Evolutionary conservation across 352 stramenopile genomes (phyloP).

Genomic region (Phytophthora uliginosa): DNA sequence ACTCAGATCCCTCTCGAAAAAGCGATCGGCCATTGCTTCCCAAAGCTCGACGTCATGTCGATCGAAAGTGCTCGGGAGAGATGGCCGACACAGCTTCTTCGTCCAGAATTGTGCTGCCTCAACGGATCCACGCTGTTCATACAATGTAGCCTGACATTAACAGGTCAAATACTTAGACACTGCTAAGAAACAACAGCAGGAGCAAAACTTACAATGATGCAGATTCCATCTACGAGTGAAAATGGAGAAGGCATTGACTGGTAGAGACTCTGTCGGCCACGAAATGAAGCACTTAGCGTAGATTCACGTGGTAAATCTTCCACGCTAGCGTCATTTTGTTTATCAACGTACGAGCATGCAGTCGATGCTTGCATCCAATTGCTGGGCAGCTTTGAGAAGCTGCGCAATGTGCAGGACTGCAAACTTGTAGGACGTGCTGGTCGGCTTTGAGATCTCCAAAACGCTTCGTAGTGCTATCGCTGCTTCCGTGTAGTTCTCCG

Average conservation of each 20-base stretch:
- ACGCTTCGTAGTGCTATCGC: conserved; percentile 53
- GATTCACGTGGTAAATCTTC: background rate
- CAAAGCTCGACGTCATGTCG: background rate
- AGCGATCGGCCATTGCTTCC: conserved; percentile 32
- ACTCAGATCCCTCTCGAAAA: conserved; percentile 45
- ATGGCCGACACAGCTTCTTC: conserved; percentile 35
- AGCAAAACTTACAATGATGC: conserved; percentile 55
- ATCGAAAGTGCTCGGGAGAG: background rate
- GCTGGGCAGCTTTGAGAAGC: conserved; percentile 39
- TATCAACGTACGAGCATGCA: conserved; percentile 45
- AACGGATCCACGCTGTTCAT: conserved; percentile 39
- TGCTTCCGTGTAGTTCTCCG: conserved; percentile 53
- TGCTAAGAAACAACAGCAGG: background rate
- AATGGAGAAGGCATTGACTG: conserved; percentile 62
- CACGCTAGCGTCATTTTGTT: background rate
- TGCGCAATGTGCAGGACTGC: conserved; percentile 53
- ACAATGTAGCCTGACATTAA: conserved; percentile 37
- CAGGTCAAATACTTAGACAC: background rate
- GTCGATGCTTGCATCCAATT: conserved; percentile 43
- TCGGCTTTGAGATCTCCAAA: conserved; percentile 47
- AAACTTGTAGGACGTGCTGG: conserved; percentile 36
- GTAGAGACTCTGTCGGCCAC: conserved; percentile 44
- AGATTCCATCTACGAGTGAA: conserved; percentile 40
- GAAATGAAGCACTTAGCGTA: background rate
- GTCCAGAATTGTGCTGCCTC: conserved; percentile 45